phyloP scores from a whole-genome alignment of 495 filamentous ascomycete genomes.

The Cudoniella acicularis region DNA sequence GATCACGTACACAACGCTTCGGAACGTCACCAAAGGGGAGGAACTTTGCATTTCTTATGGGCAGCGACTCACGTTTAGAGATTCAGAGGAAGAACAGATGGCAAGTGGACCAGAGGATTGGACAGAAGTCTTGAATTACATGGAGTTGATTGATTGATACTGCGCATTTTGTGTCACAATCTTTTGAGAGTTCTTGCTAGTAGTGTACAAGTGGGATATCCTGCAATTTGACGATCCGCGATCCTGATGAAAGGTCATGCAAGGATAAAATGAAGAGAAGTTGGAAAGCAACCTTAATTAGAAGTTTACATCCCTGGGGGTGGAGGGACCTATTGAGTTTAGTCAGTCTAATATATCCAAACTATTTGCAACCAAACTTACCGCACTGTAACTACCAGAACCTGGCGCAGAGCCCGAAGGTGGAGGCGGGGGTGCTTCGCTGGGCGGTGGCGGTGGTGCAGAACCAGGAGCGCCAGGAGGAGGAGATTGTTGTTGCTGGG shows the following conservation, averaged over 20 bases:
- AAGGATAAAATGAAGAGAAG: not conserved
- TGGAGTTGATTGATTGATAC: conserved; percentile 26
- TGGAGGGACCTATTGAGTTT: conserved; percentile 43
- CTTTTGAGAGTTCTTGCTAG: not conserved
- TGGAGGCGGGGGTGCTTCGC: conserved; percentile 61
- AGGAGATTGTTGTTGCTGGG: conserved; percentile 44
- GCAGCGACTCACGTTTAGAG: conserved; percentile 45
- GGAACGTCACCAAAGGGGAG: conserved; percentile 47
- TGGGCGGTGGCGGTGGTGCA: conserved; percentile 59
- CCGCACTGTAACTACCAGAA: conserved; percentile 62
- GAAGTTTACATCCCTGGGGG: conserved; percentile 47
- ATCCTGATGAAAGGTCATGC: not conserved
- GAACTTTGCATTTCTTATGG: conserved; percentile 58
- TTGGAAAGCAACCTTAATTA: not conserved
- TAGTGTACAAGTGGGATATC: conserved; percentile 22
- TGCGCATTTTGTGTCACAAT: not conserved
- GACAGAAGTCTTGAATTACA: conserved; percentile 21
- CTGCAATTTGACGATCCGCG: conserved; percentile 11
- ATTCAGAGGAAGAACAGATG: conserved; percentile 34
- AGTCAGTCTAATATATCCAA: conserved; percentile 15
- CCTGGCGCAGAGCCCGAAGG: conserved; percentile 52
- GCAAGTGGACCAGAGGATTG: conserved; percentile 10
- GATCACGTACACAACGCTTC: conserved; percentile 46
- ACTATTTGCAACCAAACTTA: conserved; percentile 34
- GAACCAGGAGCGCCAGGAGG: conserved; percentile 17